phyloP scores from a whole-genome alignment of 768 basidiomycete genomes.

The Leccinum variicolor region DNA sequence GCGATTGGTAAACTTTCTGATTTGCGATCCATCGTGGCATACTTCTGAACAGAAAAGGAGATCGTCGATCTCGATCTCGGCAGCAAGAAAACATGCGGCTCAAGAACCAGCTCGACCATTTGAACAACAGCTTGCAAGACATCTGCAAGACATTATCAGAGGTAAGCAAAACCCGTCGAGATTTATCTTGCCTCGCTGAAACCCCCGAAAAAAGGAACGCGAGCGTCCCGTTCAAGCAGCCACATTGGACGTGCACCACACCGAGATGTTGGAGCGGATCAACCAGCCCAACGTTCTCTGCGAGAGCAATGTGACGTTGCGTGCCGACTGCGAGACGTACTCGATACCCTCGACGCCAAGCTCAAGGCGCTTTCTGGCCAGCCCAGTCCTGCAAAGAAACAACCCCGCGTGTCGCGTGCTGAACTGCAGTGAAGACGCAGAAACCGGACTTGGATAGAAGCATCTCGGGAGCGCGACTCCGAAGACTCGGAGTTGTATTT shows the following conservation, averaged over 20 bases:
- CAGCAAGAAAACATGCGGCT: slow-evolving; percentile 70
- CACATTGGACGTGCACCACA: slow-evolving; percentile 73
- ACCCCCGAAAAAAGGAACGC: slow-evolving; percentile 50
- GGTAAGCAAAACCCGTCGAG: slow-evolving; percentile 34
- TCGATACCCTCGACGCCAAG: slow-evolving; percentile 64
- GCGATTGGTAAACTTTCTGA: slow-evolving; percentile 64
- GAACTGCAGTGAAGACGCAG: no score
- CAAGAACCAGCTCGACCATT: slow-evolving; percentile 72
- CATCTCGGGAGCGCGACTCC: no score
- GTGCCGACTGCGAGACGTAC: slow-evolving; percentile 71
- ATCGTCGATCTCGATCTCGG: slow-evolving; percentile 84
- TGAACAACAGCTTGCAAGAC: slow-evolving; percentile 68
- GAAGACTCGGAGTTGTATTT: no score
- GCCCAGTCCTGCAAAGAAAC: slow-evolving; percentile 72
- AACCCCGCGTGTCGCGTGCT: slow-evolving; percentile 61
- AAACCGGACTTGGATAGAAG: no score
- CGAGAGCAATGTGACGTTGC: slow-evolving; percentile 84
- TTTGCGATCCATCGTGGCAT: slow-evolving; percentile 73
- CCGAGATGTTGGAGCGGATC: slow-evolving; percentile 81
- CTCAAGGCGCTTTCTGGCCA: slow-evolving; percentile 55
- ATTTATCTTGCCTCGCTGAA: no score
- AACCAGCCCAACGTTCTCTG: slow-evolving; percentile 82
- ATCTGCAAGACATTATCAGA: slow-evolving; percentile 67
- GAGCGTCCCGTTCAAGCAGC: slow-evolving; percentile 71
- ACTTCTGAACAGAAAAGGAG: slow-evolving; percentile 87